A percentile compares a stretch with the other conserved stretches of the same genome.
Evolutionary conservation across 2,329 filamentous ascomycete genomes (phyloP).

Genomic region (Cladosporium sp.): DNA sequence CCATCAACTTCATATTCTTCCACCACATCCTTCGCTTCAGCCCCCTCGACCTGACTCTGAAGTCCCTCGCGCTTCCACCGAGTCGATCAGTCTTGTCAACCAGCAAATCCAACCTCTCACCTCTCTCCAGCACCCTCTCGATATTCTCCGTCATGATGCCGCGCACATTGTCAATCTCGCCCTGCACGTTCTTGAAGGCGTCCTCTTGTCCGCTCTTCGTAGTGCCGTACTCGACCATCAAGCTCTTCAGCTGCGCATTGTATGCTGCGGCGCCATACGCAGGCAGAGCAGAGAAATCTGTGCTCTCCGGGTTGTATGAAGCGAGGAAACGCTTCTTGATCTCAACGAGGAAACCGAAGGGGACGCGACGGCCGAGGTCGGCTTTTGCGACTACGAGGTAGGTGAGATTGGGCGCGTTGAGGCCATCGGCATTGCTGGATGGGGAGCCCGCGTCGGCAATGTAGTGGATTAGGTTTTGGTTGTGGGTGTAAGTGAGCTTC

Average conservation of each 20-base stretch:
- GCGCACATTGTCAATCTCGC: conserved; percentile 86
- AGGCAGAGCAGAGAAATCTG: conserved; percentile 72
- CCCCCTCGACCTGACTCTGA: conserved; percentile 79
- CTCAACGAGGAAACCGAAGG: conserved; percentile 88
- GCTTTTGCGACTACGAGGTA: conserved; percentile 86
- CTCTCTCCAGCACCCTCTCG: conserved; percentile 79
- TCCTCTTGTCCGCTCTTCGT: conserved; percentile 72
- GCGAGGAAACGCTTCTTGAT: conserved; percentile 82
- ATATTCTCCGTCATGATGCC: conserved; percentile 96
- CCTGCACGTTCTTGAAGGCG: conserved; percentile 75
- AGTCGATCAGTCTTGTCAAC: conserved; percentile 95
- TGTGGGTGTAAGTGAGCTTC: conserved; percentile 85
- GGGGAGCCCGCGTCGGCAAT: conserved; percentile 64
- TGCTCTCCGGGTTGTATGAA: conserved; percentile 60
- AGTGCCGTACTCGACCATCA: conserved; percentile 83
- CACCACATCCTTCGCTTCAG: conserved; percentile 97
- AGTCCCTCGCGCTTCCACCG: conserved; percentile 83
- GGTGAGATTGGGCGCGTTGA: conserved; percentile 68
- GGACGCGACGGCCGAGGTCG: conserved; percentile 77
- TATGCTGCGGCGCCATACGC: conserved; percentile 88
- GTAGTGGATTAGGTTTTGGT: conserved; percentile 91
- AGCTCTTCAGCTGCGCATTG: conserved; percentile 68
- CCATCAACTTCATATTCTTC: conserved; percentile 98
- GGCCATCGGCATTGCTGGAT: conserved; percentile 23
- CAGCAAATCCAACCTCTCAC: conserved; percentile 87